These are phyloP conservation scores for Prunus dulcis DNA, from an alignment of 306 rosid genomes.

Conservation along the genomic window DNA sequence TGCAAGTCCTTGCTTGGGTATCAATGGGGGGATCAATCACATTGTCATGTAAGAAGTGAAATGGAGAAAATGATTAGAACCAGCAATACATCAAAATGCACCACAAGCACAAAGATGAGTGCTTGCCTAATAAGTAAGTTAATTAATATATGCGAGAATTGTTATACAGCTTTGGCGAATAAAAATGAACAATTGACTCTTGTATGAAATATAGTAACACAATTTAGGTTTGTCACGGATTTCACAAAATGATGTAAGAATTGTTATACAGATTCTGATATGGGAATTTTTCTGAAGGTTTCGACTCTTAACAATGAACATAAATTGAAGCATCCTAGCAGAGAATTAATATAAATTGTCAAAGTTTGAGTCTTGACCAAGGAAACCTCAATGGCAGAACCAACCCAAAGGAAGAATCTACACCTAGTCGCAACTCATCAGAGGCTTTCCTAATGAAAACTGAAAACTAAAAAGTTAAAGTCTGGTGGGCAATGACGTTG, in stretches of 20 bases:
- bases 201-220: not conserved
- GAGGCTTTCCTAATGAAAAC: not conserved
- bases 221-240: not conserved
- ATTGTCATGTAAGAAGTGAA: constrained; percentile 7
- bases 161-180: not conserved
- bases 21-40: not conserved
- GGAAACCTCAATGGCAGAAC: too few species aligned
- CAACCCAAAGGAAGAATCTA: not conserved
- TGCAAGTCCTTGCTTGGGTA: not conserved
- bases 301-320: too few species aligned
- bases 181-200: not conserved
- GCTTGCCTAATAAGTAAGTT: not conserved
- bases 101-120: not conserved
- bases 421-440: not conserved
- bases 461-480: not conserved
- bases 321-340: too few species aligned
- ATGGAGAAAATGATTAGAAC: not conserved
- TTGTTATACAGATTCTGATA: not conserved
- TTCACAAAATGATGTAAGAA: not conserved
- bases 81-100: not conserved
- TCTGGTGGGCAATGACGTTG: not conserved
- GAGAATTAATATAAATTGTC: not conserved
- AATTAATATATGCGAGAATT: not conserved
- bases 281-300: too few species aligned
- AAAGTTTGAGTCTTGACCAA: not conserved